These are phyloP conservation scores for Nephelium lappaceum DNA, from an alignment of 345 rosid genomes.

Conservation along the genomic window DNA sequence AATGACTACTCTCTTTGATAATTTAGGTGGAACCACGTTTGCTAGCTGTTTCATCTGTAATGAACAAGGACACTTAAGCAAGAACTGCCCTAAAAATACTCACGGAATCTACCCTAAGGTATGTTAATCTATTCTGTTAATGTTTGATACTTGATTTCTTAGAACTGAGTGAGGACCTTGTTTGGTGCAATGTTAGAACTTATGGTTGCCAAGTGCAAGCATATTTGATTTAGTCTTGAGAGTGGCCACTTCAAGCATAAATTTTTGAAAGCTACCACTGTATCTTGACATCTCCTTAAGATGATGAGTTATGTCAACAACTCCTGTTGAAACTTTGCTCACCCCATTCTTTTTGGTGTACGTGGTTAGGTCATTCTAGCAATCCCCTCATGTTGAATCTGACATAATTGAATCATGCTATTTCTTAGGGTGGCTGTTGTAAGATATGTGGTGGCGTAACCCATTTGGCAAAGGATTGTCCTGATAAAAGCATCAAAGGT, in stretches of 20 bases:
- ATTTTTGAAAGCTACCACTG: background rate
- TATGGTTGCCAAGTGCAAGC: background rate
- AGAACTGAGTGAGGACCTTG: background rate
- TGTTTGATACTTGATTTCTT: background rate
- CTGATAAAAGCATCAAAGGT: conserved; percentile 57
- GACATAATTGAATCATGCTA: conserved; percentile 12
- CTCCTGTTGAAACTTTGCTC: background rate
- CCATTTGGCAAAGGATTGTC: conserved; percentile 93
- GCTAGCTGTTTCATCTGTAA: conserved; percentile 93
- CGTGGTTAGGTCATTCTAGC: background rate
- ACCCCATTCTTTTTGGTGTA: background rate
- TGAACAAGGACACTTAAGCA: conserved; percentile 83
- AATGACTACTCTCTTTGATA: conserved; percentile 9
- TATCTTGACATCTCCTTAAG: background rate
- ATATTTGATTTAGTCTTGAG: background rate
- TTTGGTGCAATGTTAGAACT: background rate
- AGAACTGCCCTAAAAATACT: conserved; percentile 80
- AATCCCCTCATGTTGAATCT: conserved; percentile 5
- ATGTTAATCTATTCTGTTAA: conserved; percentile 15
- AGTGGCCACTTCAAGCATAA: background rate
- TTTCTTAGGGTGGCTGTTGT: conserved; percentile 83
- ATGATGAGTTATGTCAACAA: background rate
- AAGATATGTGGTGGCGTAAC: conserved; percentile 90
- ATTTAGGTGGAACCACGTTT: conserved; percentile 80
- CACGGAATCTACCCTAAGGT: conserved; percentile 97